Percentiles rank a stretch among this genome's conserved stretches.
Evolutionary conservation across 352 stramenopile species (phyloP).

Genomic region (Phytophthora fragariaefolia): DNA sequence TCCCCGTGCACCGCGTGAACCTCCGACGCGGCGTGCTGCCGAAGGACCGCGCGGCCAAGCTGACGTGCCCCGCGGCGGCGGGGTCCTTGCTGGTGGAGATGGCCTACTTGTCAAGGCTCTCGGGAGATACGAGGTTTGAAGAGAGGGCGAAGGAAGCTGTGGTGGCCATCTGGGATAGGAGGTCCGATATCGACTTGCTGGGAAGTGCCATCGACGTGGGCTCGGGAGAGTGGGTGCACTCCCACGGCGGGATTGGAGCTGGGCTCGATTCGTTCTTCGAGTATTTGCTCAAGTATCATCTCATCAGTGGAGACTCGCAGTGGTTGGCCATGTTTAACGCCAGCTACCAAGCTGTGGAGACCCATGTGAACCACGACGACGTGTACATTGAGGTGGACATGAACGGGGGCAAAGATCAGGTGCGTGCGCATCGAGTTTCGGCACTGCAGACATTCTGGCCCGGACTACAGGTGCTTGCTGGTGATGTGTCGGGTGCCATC

Average conservation of each 20-base stretch:
- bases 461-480: constrained; percentile 94
- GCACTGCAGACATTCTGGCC: constrained; percentile 97
- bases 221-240: constrained; percentile 84
- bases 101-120: constrained; percentile 92
- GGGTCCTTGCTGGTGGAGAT: constrained; percentile 98
- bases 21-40: constrained; percentile 63
- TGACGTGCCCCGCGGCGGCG: constrained; percentile 95
- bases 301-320: constrained; percentile 93
- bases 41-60: constrained; percentile 36
- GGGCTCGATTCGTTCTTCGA: constrained; percentile 98
- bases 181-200: constrained; percentile 90
- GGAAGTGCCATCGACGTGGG: constrained; percentile 95
- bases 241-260: constrained; percentile 87
- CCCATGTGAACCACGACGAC: constrained; percentile 75
- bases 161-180: constrained; percentile 77
- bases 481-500: constrained; percentile 91
- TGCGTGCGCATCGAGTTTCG: constrained; percentile 74
- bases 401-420: constrained; percentile 62
- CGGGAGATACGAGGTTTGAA: constrained; percentile 66
- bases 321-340: constrained; percentile 94
- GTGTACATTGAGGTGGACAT: constrained; percentile 91
- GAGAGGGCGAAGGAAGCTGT: constrained; percentile 65
- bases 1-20: constrained; percentile 98
- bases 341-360: constrained; percentile 82
- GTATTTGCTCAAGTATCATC: constrained; percentile 97